These are phyloP conservation scores for Penicillium bialowiezense DNA, from an alignment of 495 filamentous ascomycete genomes.

Conservation along the genomic window DNA sequence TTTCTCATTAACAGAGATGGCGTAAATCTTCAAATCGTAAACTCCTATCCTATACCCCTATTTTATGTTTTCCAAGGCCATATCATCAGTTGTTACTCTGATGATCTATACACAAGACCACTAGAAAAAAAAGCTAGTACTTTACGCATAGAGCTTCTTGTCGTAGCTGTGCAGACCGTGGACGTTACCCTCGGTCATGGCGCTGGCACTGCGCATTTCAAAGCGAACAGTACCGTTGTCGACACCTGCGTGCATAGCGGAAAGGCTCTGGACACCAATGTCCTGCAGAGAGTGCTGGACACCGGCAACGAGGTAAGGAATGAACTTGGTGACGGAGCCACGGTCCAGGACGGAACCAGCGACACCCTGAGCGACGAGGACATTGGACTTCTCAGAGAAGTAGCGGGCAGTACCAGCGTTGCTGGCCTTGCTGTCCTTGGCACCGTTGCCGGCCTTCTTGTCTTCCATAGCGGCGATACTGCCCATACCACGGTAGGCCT, in stretches of 20 bases:
- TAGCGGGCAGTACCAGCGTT: conserved; percentile 98
- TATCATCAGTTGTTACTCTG: conserved; percentile 29
- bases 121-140: conserved; percentile 18
- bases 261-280: conserved; percentile 77
- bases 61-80: conserved; percentile 38
- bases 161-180: conserved; percentile 96
- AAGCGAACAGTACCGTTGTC: conserved; percentile 78
- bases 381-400: conserved; percentile 92
- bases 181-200: conserved; percentile 92
- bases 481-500: conserved; percentile 98
- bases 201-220: conserved; percentile 89
- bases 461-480: conserved; percentile 99
- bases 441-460: conserved; percentile 73
- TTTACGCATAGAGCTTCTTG: conserved; percentile 96
- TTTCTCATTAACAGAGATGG: conserved; percentile 25
- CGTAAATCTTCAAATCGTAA: conserved; percentile 31
- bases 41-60: conserved; percentile 30
- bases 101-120: conserved; percentile 24
- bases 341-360: conserved; percentile 72
- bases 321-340: conserved; percentile 85
- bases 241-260: conserved; percentile 73
- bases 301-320: conserved; percentile 92
- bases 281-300: conserved; percentile 97
- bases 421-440: conserved; percentile 73
- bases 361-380: conserved; percentile 96